Evolutionary conservation across 495 filamentous ascomycete genomes (phyloP), one percentile per base, ranked within the genome.

Genomic region (Neurospora sp.): DNA sequence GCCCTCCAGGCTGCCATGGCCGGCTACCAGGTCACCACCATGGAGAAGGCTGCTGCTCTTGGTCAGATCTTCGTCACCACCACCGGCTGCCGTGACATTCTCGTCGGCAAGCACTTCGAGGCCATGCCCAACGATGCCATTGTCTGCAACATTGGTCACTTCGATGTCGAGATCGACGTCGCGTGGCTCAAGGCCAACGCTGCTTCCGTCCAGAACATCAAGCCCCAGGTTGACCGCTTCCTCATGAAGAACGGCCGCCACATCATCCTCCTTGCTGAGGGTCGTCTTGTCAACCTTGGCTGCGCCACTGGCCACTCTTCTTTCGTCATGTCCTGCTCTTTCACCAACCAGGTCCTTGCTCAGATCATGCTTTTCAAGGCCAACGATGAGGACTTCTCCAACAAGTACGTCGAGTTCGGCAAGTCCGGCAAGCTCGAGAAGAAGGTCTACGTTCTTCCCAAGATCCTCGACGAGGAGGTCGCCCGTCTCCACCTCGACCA

Each of bases 291-390:
- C 85, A 99, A 99, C 89, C 88, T 99, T 71, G 96, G 96, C 83
- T 99, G 96, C 86, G 96, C 96, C 80, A 99, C 96, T 73, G 96
- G 96, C 74, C 96, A 99, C 92, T 97, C 94, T 78, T 98, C 95
- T 69, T 99, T 99, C 86, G 96, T 99, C 89, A 98, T 99, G 96
- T 97, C 93, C 76, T 99, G 96, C 92, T 98, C 94, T 74, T 99
- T 99, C 92, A 97, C 95, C 87, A 99, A 99, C 90, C 96, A 99
- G 89, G 96, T 98, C 76, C 93, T 99, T 81, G 96, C 96, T 38
- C 96, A 99, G 87, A 99, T 99, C 85, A 92, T 97, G 87, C 88
- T 99, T 75, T 99, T 85, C 91, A 98, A 98, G 90, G 90, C 90
- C 77, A 88, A 91, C 81, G 95, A 99, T 78, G 88, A 86, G 79